Evolutionary conservation across 805 yeast species (phyloP), one percentile per base, ranked within the genome.

Genomic region (Teunomyces funiuensis): DNA sequence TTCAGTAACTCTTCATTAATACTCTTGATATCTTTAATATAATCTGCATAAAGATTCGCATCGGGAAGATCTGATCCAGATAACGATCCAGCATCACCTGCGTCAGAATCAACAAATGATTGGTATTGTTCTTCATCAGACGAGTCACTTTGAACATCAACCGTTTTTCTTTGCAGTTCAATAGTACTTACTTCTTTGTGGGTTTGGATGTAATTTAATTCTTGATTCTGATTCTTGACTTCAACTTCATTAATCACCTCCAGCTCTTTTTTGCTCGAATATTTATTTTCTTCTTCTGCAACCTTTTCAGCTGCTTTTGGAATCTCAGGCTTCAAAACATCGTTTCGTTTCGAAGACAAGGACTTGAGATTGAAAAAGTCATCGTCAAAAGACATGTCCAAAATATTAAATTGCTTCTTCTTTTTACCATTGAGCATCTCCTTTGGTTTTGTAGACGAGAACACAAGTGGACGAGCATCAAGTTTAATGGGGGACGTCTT

Each of bases 1-100:
- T 36, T 42, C 47, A 37, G 50, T 9, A 52, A 29, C 22, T 47
- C 53, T n/a, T 43, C 37, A 19, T 52, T 46, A 11, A 57, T 46
- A 7, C 45, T 43, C 33, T 44, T 41, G 18, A 57, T 53, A 20
- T 53, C 60, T 13, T 46, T 38, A 13, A 57, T 47, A 28, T 51
- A 54, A 15, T 40, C 45, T 3, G 48, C 37, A 27, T 45, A 45
- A 17, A 39, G 33, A 18, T 38, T 34, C 9, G 10, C 29, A 6
- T 14, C 19, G 18, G 28, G 13, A n/a, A n/a, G 23, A 10, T 31
- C 34, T 11, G 19, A 31, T 20, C 13, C 34, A 31, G 34, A 31
- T 16, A 31, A 31, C 13, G 34, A 31, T 17, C 34, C 34, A 16
- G 22, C 28, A 25, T 36, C 26, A 13, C 28, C 25, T 5, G 9